Evolutionary conservation across 225 moss, liverwort and hornwort species (phyloP).

Genomic region (Polytrichum formosum): DNA sequence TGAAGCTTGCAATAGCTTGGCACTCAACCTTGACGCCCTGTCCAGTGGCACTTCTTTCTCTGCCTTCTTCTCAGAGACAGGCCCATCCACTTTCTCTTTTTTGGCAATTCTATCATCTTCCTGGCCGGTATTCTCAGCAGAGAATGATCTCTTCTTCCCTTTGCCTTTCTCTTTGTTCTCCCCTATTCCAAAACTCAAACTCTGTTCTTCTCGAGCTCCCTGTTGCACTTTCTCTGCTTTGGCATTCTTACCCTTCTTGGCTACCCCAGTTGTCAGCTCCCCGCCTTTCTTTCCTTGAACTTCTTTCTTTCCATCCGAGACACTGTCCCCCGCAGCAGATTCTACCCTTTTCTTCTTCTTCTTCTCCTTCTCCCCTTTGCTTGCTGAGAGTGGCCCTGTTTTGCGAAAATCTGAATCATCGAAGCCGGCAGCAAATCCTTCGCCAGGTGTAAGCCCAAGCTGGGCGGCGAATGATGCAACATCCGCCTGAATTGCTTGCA

Average conservation of each 20-base stretch:
- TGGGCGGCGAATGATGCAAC: constrained; percentile 81
- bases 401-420: constrained; percentile 95
- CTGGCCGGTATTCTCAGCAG: constrained; percentile 25
- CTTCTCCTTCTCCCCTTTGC: constrained; percentile 24
- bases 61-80: constrained; percentile 10
- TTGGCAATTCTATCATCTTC: constrained; percentile 35
- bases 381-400: constrained; percentile 46
- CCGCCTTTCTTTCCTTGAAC: not conserved
- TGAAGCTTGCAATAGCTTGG: constrained; percentile 25
- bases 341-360: constrained; percentile 8
- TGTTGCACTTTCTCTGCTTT: not conserved
- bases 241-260: constrained; percentile 21
- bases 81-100: constrained; percentile 19
- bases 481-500: constrained; percentile 72
- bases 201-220: constrained; percentile 7
- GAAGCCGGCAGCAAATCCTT: constrained; percentile 53
- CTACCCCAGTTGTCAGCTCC: not conserved
- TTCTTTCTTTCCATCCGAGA: not conserved
- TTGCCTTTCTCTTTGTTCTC: constrained; percentile 28
- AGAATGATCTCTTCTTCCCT: constrained; percentile 48
- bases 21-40: constrained; percentile 3
- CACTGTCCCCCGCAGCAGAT: not conserved
- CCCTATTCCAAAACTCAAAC: constrained; percentile 26
- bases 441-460: constrained; percentile 46
- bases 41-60: constrained; percentile 8